A percentile compares a stretch with the other conserved stretches of the same genome.
phyloP scores from a whole-genome alignment of 2,329 filamentous ascomycete species.

The Hypoxylon sp. region DNA sequence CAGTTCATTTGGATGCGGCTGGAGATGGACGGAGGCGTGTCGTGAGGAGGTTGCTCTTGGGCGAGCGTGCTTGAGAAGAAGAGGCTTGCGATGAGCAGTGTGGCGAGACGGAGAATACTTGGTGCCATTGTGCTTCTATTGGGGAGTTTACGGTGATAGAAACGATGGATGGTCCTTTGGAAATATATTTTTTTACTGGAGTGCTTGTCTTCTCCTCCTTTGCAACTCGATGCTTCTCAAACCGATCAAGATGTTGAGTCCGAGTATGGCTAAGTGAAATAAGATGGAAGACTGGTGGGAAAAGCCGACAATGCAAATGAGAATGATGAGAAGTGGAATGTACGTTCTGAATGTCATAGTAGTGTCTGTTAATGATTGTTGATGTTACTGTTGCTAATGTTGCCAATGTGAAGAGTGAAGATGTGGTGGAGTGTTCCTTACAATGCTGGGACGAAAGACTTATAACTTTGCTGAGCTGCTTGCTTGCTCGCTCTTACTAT shows the following conservation, averaged over 20 bases:
- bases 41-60: not conserved
- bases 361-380: constrained; percentile 10
- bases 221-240: not conserved
- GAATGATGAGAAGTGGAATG: not conserved
- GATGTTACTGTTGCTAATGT: not conserved
- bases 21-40: not conserved
- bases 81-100: constrained; percentile 8
- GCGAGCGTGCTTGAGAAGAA: not conserved
- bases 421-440: constrained; percentile 1
- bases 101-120: constrained; percentile 13
- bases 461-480: not conserved
- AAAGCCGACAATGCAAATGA: not conserved
- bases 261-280: not conserved
- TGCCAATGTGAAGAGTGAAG: constrained; percentile 1
- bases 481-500: not conserved
- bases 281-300: not conserved
- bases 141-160: not conserved
- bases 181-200: not conserved
- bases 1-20: not conserved
- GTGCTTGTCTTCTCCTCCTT: not conserved
- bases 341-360: not conserved
- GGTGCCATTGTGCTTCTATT: constrained; percentile 25
- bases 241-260: not conserved
- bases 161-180: not conserved
- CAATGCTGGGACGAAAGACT: not conserved